These are phyloP conservation scores for Nannochloropsis oceanica DNA, from an alignment of 108 stramenopile genomes.

Conservation along the genomic window DNA sequence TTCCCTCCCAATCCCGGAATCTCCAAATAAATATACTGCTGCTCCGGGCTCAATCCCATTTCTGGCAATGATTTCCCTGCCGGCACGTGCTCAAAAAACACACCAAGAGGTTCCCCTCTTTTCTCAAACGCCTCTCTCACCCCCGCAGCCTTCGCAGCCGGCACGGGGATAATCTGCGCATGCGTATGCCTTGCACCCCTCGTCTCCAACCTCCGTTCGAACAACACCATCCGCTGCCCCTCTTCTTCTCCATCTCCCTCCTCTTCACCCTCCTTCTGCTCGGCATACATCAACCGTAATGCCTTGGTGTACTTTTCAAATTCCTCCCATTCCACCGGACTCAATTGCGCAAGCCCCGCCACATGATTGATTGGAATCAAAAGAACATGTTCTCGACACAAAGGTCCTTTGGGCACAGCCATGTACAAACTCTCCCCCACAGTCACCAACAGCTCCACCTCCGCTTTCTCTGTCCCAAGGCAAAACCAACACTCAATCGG, in stretches of 20 bases:
- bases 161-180: not conserved
- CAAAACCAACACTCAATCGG: not conserved
- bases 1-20: not conserved
- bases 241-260: not conserved
- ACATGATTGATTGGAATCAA: not conserved
- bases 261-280: not conserved
- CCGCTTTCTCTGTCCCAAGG: not conserved
- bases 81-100: not conserved
- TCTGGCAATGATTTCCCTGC: not conserved
- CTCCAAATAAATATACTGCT: not conserved
- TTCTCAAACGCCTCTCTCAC: not conserved
- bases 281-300: not conserved
- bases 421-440: not conserved
- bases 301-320: not conserved
- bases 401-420: not conserved
- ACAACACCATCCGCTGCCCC: not conserved
- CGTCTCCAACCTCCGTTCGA: not conserved
- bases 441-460: not conserved
- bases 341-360: not conserved
- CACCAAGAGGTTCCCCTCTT: not conserved
- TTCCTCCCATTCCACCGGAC: not conserved
- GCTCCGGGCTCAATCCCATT: not conserved
- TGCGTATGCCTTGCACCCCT: not conserved
- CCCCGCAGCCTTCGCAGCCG: not conserved
- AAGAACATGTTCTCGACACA: not conserved